Evolutionary conservation across 495 filamentous ascomycete genomes (phyloP), one percentile per base, ranked within the genome.

Genomic region (Chlorociboria aeruginascens): DNA sequence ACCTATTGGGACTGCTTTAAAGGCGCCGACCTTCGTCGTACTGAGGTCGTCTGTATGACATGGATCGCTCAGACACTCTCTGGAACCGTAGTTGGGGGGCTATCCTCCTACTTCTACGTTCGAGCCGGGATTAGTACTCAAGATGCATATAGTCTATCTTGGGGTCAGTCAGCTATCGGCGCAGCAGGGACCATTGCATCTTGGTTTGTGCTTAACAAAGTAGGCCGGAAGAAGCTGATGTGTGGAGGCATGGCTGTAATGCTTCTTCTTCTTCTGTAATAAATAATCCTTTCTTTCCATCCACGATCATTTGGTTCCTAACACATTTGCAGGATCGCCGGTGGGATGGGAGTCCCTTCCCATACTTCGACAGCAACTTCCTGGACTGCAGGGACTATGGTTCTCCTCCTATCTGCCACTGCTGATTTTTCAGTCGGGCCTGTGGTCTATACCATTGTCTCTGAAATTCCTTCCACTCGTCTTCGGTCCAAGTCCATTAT

Each of bases 361-460:
- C 54, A 64, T 4, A 64, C 76, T 48, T 66, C 69, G 12, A 60
- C 66, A 28, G 63, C 74, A 35, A 70, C 69, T 0, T 76, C 76
- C 12, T 72, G 83, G 46, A 82, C 78, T 6, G 81, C 77, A 0
- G 82, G 81, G 16, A 71, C 72, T 38, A 76, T 87, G 59, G 74
- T 88, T 69, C 59, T 87, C 34, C 51, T 79, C 53, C 87, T 77
- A 73, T 77, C 81, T 3, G 62, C 85, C 38, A 72, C 79, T 45
- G 87, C 87, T 61, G 78, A 86, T 50, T 63, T 79, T 14, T 81
- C 81, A 0, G 79, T 89, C 29, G 84, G 83, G 1, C 83, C 83
- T 0, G 80, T 87, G 17, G 79, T 77, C 55, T 88, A 85, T 58
- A 82, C 79, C 0, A 69, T 89, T 12, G 82, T 87, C n/a, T 74